Percentiles rank a stretch among this genome's conserved stretches.
Evolutionary conservation across 1,284 basidiomycete species (phyloP).

Genomic region (Sporisorium sorghi): DNA sequence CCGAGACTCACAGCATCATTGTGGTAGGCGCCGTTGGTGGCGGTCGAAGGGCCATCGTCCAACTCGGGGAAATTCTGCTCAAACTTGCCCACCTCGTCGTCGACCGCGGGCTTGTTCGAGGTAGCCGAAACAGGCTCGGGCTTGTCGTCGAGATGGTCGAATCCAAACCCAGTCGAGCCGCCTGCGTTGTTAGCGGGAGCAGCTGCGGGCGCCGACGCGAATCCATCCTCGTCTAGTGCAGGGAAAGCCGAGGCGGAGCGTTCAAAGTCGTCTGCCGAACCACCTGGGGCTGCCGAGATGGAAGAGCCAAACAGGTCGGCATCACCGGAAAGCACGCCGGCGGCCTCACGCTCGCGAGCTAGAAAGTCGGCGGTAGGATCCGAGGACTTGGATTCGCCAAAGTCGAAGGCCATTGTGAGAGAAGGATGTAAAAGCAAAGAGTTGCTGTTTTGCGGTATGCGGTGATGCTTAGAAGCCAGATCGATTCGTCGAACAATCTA

Average conservation of each 20-base stretch:
- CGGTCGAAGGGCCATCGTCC: constrained; percentile 69
- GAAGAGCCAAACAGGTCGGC: constrained; percentile 64
- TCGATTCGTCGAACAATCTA: background rate
- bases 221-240: constrained; percentile 70
- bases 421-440: background rate
- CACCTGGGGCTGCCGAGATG: constrained; percentile 29
- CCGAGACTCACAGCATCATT: constrained; percentile 31
- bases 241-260: constrained; percentile 75
- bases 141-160: constrained; percentile 40
- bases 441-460: background rate
- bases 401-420: constrained; percentile 59
- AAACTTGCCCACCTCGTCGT: constrained; percentile 87
- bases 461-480: background rate
- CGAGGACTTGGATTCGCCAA: constrained; percentile 49
- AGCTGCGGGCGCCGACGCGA: constrained; percentile 20
- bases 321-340: constrained; percentile 62
- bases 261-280: constrained; percentile 59
- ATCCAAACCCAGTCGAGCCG: constrained; percentile 29
- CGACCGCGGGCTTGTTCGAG: constrained; percentile 36
- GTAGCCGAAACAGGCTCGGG: constrained; percentile 20
- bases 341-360: constrained; percentile 63
- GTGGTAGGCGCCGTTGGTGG: constrained; percentile 32
- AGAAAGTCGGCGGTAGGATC: constrained; percentile 69
- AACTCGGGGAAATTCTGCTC: constrained; percentile 91
- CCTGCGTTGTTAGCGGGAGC: constrained; percentile 19